These are phyloP conservation scores for Barnettozyma wickerhamii DNA, from an alignment of 805 yeast species.

Conservation along the genomic window DNA sequence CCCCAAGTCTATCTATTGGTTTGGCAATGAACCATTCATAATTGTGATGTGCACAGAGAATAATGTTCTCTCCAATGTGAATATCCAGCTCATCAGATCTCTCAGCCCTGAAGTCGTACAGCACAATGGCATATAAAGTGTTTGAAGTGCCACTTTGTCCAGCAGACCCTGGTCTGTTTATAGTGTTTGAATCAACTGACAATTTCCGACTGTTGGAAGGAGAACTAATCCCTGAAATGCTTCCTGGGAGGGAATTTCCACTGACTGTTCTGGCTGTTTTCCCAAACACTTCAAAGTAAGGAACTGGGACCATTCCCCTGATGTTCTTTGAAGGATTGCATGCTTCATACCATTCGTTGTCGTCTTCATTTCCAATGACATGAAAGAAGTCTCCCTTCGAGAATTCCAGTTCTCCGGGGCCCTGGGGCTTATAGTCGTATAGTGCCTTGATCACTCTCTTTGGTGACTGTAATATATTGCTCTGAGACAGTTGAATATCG, in stretches of 20 bases:
- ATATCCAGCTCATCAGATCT: conserved; percentile 81
- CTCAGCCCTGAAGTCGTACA: conserved; percentile 80
- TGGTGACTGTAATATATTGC: conserved; percentile 46
- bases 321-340: conserved; percentile 75
- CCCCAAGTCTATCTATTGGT: conserved; percentile 91
- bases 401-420: conserved; percentile 77
- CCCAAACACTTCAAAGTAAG: conserved; percentile 76
- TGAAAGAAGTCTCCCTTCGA: conserved; percentile 84
- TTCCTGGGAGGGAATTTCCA: background rate
- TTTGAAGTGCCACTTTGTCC: conserved; percentile 4
- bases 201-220: conserved; percentile 6
- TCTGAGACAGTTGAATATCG: conserved; percentile 21
- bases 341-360: conserved; percentile 76
- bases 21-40: conserved; percentile 98
- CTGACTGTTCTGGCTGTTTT: conserved; percentile 33
- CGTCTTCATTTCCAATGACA: conserved; percentile 59
- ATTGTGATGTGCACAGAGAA: conserved; percentile 93
- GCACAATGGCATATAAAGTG: conserved; percentile 76
- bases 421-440: conserved; percentile 71
- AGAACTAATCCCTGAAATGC: background rate
- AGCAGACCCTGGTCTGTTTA: conserved; percentile 4
- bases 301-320: conserved; percentile 83
- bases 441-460: conserved; percentile 81
- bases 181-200: conserved; percentile 1
- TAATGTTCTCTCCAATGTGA: conserved; percentile 79